Base-by-base conservation (phyloP, 768 basidiomycete species). In the Boletus bicolor region DNA sequence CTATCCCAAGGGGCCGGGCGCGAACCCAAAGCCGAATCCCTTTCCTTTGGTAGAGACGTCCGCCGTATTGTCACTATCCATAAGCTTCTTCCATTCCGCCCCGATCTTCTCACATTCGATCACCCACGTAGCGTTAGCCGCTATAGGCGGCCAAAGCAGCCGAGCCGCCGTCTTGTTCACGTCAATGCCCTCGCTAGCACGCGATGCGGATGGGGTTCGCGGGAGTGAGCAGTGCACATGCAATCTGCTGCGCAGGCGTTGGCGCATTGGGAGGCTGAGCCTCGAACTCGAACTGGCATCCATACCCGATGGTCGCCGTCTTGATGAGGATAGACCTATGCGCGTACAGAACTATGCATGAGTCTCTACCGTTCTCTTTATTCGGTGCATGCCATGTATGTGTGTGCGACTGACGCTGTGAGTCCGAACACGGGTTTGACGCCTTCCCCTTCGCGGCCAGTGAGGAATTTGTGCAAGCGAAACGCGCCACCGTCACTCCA, bases 381-480 rank as follows among this genome's bases (percentile, higher is more conserved):
- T 34, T 21, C 7, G 17, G 4, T 43, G 36, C 15, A 26, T 36
- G 49, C 3, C 32, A 35, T 15, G 39, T 12, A 38, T 34, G 37
- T 3, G 35, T 24, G 21, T 21, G 32, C n/a, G 7, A 80, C 88
- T 59, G 68, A 94, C 91, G 92, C 84, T 30, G 93, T 96, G 9
- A 96, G 72, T 8, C 93, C 93, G 61, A 85, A 91, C 0, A 95
- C 82, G n/a, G 93, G 93, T 64, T 92, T 94, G 14, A 91, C 81
- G 0, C 93, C 92, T 14, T 86, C 85, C 3, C 80, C 83, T 67
- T 96, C 93, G 41, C 92, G 76, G 0, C 93, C 93, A 1, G 93
- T 96, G 49, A 93, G 76, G 75, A 96, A 96, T 17, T 78, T 75
- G 71, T 95, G 93, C 59, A 84, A 77, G 24, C 91, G 82, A 17